These are phyloP conservation scores for Tolypocladium nubicola DNA, from an alignment of 2,329 filamentous ascomycete genomes.

Conservation along the genomic window DNA sequence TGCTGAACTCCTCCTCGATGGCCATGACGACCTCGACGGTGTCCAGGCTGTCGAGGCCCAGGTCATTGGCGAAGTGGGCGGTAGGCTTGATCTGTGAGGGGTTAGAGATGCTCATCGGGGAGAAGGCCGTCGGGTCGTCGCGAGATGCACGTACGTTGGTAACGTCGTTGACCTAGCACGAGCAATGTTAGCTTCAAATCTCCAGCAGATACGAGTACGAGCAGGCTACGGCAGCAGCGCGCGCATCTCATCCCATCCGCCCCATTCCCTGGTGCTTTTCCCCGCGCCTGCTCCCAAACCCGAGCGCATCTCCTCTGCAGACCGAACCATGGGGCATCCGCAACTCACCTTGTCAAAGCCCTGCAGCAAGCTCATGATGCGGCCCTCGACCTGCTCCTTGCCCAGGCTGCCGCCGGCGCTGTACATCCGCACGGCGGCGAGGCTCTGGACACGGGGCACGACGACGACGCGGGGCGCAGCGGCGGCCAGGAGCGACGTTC, in stretches of 20 bases:
- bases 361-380: constrained; percentile 85
- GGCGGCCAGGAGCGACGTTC: constrained; percentile 45
- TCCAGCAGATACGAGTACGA: not conserved
- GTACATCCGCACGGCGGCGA: constrained; percentile 72
- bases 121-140: not conserved
- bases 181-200: constrained; percentile 12
- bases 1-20: constrained; percentile 89
- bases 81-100: constrained; percentile 59
- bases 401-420: constrained; percentile 69
- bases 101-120: constrained; percentile 6
- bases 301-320: not conserved
- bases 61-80: constrained; percentile 93
- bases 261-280: not conserved
- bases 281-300: not conserved
- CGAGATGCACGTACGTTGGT: constrained; percentile 40
- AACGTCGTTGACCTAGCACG: constrained; percentile 53
- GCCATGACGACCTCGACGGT: constrained; percentile 99
- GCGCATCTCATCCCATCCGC: not conserved
- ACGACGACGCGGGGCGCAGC: constrained; percentile 45
- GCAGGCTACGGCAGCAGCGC: not conserved
- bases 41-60: constrained; percentile 93
- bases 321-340: not conserved
- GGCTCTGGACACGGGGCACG: constrained; percentile 48
- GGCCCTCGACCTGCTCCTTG: constrained; percentile 77
- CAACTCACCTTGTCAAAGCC: constrained; percentile 81